Evolutionary conservation across 768 basidiomycete species (phyloP), one percentile per base, ranked within the genome.

Genomic region (Hemileccinum impolitum): DNA sequence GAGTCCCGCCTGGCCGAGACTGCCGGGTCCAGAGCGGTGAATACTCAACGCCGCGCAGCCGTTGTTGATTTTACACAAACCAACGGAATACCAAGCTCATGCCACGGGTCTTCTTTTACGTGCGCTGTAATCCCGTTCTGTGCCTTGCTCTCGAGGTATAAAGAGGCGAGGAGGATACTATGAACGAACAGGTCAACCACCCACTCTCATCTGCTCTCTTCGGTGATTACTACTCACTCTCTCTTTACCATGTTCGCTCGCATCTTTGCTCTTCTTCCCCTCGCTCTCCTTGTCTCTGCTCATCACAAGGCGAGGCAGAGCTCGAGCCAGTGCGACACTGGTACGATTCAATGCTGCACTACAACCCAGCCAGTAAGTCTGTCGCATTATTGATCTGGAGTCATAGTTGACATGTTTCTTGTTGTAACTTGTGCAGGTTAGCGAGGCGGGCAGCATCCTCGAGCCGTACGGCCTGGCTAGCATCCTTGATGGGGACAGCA

Each of bases 221-320:
- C 14, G n/a, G 6, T 15, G 14, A 34, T 7, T 34, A 31, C 30
- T 31, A 31, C 14, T 32, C 32, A 32, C 11, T 34, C 34, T 15
- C 15, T n/a, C 8, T 6, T 31, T 11, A 44, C 6, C 28, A 53
- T 53, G 53, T 52, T 60, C 42, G 37, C 61, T 57, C 53, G 56
- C 17, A 10, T 56, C 45, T 35, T 60, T 39, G 43, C 57, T 19
- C 25, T 57, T 43, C 45, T 52, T 21, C 50, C 55, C 21, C 25
- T 60, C 14, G 55, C 46, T 14, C 26, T 53, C 42, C 42, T 59
- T 30, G 49, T 43, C 10, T 47, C 52, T 32, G 59, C 57, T 21
- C 39, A 32, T 21, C 51, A 51, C 17, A 13, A 39, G 15, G 50
- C 43, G 19, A 43, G 51, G 19, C 10, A 23, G 12, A 2, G 9